Evolutionary conservation across 108 stramenopile species (phyloP).

Genomic region (Fistulifera pelliculosa): DNA sequence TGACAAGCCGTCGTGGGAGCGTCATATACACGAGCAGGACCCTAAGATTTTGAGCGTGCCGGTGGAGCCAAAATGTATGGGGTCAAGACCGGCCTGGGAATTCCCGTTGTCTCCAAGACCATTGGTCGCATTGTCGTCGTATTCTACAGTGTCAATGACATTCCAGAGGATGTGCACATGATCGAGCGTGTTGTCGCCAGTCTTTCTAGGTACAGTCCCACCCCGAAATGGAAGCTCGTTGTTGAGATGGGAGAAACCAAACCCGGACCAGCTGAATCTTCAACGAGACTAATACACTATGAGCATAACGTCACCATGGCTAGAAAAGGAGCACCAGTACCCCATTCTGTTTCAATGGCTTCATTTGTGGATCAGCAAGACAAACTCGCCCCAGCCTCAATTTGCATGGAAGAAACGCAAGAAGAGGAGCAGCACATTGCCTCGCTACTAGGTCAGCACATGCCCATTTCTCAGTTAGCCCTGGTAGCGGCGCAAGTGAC

Average conservation of each 20-base stretch:
- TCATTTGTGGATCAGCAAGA: not conserved
- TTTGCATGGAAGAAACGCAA: slow-evolving; percentile 1
- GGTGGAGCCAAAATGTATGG: slow-evolving; percentile 69
- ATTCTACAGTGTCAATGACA: slow-evolving; percentile 42
- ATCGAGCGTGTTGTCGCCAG: slow-evolving; percentile 23
- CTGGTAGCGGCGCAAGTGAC: not conserved
- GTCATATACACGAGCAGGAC: slow-evolving; percentile 24
- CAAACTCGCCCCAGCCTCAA: slow-evolving; percentile 1
- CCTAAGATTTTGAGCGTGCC: slow-evolving; percentile 42
- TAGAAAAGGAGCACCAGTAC: slow-evolving; percentile 5
- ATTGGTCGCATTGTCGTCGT: slow-evolving; percentile 57
- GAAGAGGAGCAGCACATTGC: slow-evolving; percentile 49
- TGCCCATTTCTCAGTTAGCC: slow-evolving; percentile 26
- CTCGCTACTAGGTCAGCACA: slow-evolving; percentile 50
- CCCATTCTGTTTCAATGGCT: not conserved
- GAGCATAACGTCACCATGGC: not conserved
- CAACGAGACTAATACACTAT: not conserved
- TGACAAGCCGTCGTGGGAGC: slow-evolving; percentile 43
- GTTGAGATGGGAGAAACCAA: slow-evolving; percentile 37
- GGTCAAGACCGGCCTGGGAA: slow-evolving; percentile 55
- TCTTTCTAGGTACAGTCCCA: slow-evolving; percentile 36
- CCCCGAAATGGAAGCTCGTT: slow-evolving; percentile 63
- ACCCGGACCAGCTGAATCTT: not conserved
- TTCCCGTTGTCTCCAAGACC: slow-evolving; percentile 40
- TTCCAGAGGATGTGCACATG: slow-evolving; percentile 26